Conservation (phyloP, 768 basidiomycete genomes). For the Tylopilus plumbeoviolaceoides region DNA sequence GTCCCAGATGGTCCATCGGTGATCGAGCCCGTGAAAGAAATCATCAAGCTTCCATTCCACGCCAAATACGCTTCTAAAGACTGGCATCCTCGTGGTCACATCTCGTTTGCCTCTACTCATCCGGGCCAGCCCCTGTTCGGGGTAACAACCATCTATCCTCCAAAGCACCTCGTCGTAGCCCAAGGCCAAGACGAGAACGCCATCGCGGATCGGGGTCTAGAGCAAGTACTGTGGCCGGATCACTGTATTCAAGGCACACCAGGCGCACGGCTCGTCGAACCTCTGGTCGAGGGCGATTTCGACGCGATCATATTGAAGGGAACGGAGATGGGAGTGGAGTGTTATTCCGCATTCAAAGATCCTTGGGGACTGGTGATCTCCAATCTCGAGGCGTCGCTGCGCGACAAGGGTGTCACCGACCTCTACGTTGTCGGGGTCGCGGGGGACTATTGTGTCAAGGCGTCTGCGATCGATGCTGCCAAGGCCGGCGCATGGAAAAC, state of each 20-base stretch:
- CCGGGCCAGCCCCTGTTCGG: slow-evolving; percentile 34
- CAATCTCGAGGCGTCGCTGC: slow-evolving; percentile 42
- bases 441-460: slow-evolving; percentile 74
- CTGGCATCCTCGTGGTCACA: slow-evolving; percentile 56
- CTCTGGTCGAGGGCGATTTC: slow-evolving; percentile 39
- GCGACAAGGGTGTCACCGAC: slow-evolving; percentile 44
- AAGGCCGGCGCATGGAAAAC: slow-evolving; percentile 43
- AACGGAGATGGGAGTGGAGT: slow-evolving; percentile 56
- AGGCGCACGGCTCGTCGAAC: slow-evolving; percentile 60
- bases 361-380: slow-evolving; percentile 47
- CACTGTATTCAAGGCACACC: slow-evolving; percentile 63
- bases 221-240: slow-evolving; percentile 75
- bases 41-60: slow-evolving; percentile 55
- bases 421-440: slow-evolving; percentile 68
- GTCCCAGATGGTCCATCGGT: slow-evolving; percentile 59
- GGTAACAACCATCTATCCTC: slow-evolving; percentile 37
- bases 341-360: slow-evolving; percentile 77
- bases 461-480: slow-evolving; percentile 50
- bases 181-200: slow-evolving; percentile 16
- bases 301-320: slow-evolving; percentile 54
- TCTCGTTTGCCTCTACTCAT: slow-evolving; percentile 67
- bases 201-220: slow-evolving; percentile 25
- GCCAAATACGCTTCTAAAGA: slow-evolving; percentile 53
- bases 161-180: slow-evolving; percentile 29
- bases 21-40: slow-evolving; percentile 49